Conservation (phyloP, 1,139 yeast genomes). For the Lodderomyces oxycetoniae region DNA sequence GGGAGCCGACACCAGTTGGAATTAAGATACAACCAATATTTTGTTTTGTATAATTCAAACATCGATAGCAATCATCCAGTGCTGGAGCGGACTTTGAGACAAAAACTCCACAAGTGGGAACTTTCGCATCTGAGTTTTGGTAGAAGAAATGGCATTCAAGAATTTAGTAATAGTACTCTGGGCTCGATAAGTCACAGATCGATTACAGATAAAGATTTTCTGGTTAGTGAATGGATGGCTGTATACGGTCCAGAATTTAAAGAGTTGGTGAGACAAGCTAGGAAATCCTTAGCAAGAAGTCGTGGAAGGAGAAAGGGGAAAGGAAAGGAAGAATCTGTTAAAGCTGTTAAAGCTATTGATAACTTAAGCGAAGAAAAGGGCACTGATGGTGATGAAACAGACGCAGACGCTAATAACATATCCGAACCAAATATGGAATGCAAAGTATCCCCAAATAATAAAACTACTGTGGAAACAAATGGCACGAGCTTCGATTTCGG, state of each 20-base stretch:
- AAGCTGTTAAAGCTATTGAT: background rate
- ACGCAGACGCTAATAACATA: no score
- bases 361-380: background rate
- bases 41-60: constrained; percentile 77
- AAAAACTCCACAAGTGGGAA: constrained; percentile 70
- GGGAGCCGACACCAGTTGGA: constrained; percentile 69
- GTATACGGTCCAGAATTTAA: constrained; percentile 49
- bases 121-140: constrained; percentile 36
- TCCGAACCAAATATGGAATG: no score
- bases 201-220: constrained; percentile 38
- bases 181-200: constrained; percentile 20
- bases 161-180: constrained; percentile 18
- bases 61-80: constrained; percentile 72
- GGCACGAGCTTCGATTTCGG: no score
- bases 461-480: no score
- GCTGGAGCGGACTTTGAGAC: constrained; percentile 48
- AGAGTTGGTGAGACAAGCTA: constrained; percentile 50
- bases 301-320: no score
- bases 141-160: constrained; percentile 18
- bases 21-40: constrained; percentile 71
- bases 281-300: constrained; percentile 17
- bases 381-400: background rate
- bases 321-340: no score
- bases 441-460: no score
- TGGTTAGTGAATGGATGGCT: constrained; percentile 46